Percentiles rank a stretch among this genome's conserved stretches.
Conservation (phyloP, 495 filamentous ascomycete species). For the Xylaria palmicola region DNA sequence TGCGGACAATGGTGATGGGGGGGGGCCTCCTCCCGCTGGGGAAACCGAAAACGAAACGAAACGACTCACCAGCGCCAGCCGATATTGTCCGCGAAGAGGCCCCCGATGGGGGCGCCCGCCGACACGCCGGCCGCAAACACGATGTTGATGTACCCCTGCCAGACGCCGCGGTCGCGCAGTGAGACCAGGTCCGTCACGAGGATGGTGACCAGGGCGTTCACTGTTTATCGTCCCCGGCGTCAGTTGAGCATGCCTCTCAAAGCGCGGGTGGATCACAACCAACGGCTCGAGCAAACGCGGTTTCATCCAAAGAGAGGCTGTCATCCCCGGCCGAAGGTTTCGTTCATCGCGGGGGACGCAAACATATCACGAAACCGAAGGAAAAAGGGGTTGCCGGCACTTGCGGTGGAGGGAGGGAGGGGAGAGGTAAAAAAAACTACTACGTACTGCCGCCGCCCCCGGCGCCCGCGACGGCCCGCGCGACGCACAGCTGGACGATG, state of each 20-base stretch:
- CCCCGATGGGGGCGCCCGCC: slow-evolving; percentile 73
- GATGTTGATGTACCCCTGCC: slow-evolving; percentile 83
- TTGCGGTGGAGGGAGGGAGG: not conserved
- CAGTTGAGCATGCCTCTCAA: no score
- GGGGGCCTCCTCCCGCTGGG: no score
- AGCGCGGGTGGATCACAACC: no score
- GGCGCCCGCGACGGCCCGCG: slow-evolving; percentile 62
- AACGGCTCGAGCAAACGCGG: not conserved
- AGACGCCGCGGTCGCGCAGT: slow-evolving; percentile 72
- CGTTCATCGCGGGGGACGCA: no score
- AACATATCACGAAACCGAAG: no score
- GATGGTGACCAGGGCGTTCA: slow-evolving; percentile 79
- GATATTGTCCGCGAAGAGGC: slow-evolving; percentile 69
- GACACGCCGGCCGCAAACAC: slow-evolving; percentile 70
- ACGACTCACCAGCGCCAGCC: slow-evolving; percentile 75
- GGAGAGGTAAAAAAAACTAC: not conserved
- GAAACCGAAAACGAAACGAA: not conserved
- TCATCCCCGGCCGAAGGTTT: no score
- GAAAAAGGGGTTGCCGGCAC: no score
- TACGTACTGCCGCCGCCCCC: slow-evolving; percentile 69
- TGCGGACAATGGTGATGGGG: no score
- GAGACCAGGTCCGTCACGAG: slow-evolving; percentile 76
- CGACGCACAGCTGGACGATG: slow-evolving; percentile 69
- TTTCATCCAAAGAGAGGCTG: not conserved
- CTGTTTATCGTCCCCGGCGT: no score